Percentiles rank a stretch among this genome's conserved stretches.
These are phyloP conservation scores for Tricholoma sp. DNA, from an alignment of 768 basidiomycete species.

Conservation along the genomic window DNA sequence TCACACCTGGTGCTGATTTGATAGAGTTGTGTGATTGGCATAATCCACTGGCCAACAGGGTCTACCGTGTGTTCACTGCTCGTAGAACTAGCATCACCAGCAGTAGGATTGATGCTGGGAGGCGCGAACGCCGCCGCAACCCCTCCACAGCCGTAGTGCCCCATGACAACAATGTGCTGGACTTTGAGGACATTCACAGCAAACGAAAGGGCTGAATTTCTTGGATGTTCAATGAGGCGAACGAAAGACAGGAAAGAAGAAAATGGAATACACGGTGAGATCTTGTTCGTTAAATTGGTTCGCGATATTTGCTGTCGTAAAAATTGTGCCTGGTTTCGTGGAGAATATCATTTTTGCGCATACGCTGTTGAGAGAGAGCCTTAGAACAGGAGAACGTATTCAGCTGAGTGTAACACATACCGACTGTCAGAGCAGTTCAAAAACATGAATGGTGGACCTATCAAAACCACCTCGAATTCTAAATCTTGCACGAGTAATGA, in stretches of 20 bases:
- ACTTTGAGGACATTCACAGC: constrained; percentile 31
- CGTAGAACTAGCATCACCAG: neutral
- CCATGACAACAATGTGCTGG: constrained; percentile 38
- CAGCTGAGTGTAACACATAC: neutral
- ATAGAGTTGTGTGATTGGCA: constrained; percentile 34
- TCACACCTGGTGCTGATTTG: constrained; percentile 27
- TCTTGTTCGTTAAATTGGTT: constrained; percentile 35
- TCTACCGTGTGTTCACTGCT: constrained; percentile 14
- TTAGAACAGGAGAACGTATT: too few species aligned
- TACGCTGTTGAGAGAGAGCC: constrained; percentile 12
- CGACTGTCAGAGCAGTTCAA: neutral
- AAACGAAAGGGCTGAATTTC: constrained; percentile 32
- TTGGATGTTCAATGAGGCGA: constrained; percentile 1
- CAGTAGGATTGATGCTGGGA: constrained; percentile 6
- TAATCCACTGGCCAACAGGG: constrained; percentile 37
- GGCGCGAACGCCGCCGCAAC: constrained; percentile 33
- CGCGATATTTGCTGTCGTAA: constrained; percentile 34
- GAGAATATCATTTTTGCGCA: constrained; percentile 34
- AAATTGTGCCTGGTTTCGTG: constrained; percentile 33
- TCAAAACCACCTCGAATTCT: neutral
- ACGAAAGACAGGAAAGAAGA: neutral
- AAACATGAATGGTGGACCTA: neutral
- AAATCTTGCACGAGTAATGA: neutral
- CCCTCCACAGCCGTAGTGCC: constrained; percentile 40
- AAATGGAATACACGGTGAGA: constrained; percentile 26